Base-by-base conservation (phyloP, 768 basidiomycete genomes). In the Mycena filopes region DNA sequence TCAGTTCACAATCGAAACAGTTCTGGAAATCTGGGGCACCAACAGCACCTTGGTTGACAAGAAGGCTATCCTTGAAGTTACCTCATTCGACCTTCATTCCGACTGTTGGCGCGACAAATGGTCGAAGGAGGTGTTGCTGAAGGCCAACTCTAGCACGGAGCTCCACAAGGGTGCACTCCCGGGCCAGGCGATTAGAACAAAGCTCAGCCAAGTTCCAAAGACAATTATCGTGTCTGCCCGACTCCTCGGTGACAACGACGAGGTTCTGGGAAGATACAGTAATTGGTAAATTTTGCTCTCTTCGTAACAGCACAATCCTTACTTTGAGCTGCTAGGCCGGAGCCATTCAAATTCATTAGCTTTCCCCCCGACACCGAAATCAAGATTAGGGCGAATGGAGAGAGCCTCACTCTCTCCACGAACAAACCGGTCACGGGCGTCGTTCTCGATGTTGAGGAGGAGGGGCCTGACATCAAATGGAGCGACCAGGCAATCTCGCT, bases 321-420 rank as follows among this genome's bases (percentile, higher is more conserved):
- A 23, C 43, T 63, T n/a, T 55, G 20, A 21, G 4, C 21, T 51
- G 57, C 63, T 54, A 96, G 96, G 96, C 95, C 95, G 15, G 94
- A 96, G 76, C 96, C 96, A 20, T 98, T 91, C 84, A 98, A 98
- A 78, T 96, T 88, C 78, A 89, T 98, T 76, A 79, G 85, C 57
- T 96, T 96, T 83, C 94, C 95, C 36, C 71, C 86, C 13, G 84
- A 86, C 55, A 75, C 92, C 54, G 88, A 86, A 15, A 83, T 98
- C 57, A 78, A 81, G 58, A 83, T 89, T 66, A 77, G 72, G 12
- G 80, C 86, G 9, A 87, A 91, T 65, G 88, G 89, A 20, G 87
- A 89, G 74, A 83, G 82, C 41, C 81, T 93, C 51, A 77, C 75
- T 55, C 79, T 93, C 23, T 83, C 87, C 31, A 76, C 85, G 40